phyloP scores from a whole-genome alignment of 441 rosid species.

The Gossypium schwendimanii region DNA sequence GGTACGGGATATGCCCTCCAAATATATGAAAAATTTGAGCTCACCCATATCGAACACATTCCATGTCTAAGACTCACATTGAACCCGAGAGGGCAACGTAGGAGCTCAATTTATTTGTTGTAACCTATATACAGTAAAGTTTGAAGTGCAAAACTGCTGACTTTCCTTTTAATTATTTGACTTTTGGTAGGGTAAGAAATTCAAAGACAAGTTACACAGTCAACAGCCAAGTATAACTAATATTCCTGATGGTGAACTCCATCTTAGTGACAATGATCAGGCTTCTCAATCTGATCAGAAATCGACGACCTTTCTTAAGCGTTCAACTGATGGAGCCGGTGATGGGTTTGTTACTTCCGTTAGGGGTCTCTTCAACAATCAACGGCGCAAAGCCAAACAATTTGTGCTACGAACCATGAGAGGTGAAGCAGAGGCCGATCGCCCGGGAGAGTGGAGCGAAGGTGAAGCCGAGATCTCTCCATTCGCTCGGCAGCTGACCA shows the following conservation, averaged over 20 bases:
- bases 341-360: constrained; percentile 97
- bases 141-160: neutral
- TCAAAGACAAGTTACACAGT: constrained; percentile 70
- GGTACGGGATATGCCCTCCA: neutral
- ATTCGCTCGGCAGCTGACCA: constrained; percentile 87
- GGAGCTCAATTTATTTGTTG: neutral
- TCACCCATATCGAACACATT: neutral
- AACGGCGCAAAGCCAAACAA: constrained; percentile 89
- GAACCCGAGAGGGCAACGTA: neutral
- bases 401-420: constrained; percentile 97
- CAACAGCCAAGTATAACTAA: constrained; percentile 37
- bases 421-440: constrained; percentile 86
- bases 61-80: neutral
- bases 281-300: constrained; percentile 59
- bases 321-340: constrained; percentile 90
- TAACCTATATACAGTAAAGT: neutral
- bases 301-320: constrained; percentile 65
- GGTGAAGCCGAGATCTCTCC: constrained; percentile 88
- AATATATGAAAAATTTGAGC: neutral
- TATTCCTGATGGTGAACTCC: constrained; percentile 60
- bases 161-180: constrained; percentile 9
- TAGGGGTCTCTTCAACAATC: constrained; percentile 84
- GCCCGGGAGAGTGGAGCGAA: constrained; percentile 89
- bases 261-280: constrained; percentile 72
- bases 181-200: constrained; percentile 82